Conservation (phyloP, 208 protist species). For the Vickermania ingenoplastis region DNA sequence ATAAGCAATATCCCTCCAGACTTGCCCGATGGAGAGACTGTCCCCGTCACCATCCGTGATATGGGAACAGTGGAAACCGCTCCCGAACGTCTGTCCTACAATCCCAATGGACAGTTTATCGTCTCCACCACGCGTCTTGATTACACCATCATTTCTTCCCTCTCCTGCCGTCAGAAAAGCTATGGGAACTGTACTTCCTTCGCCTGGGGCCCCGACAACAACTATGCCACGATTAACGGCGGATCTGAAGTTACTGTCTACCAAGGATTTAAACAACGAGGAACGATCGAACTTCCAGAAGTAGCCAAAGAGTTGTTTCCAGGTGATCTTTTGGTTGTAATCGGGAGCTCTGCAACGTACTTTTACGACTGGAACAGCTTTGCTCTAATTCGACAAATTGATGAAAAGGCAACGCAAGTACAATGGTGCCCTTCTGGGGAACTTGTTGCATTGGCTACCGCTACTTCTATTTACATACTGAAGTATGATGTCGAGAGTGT, state of each 20-base stretch:
- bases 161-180: slow-evolving; percentile 93
- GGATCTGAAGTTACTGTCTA: slow-evolving; percentile 89
- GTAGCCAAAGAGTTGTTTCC: slow-evolving; percentile 72
- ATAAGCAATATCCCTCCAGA: slow-evolving; percentile 65
- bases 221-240: slow-evolving; percentile 91
- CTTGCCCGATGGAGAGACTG: slow-evolving; percentile 53
- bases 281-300: slow-evolving; percentile 56
- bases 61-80: slow-evolving; percentile 93
- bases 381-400: slow-evolving; percentile 91
- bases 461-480: slow-evolving; percentile 92
- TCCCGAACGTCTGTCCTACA: slow-evolving; percentile 88
- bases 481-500: slow-evolving; percentile 88
- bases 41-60: slow-evolving; percentile 85
- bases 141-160: slow-evolving; percentile 97
- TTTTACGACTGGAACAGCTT: slow-evolving; percentile 98
- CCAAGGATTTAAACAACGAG: slow-evolving; percentile 95
- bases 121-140: slow-evolving; percentile 94
- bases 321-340: slow-evolving; percentile 88
- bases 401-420: slow-evolving; percentile 84
- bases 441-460: slow-evolving; percentile 81
- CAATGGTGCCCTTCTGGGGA: slow-evolving; percentile 91
- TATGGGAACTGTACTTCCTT: slow-evolving; percentile 96
- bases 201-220: slow-evolving; percentile 89
- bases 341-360: slow-evolving; percentile 36
- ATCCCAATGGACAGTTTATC: slow-evolving; percentile 92